Percentiles rank a stretch among this genome's conserved stretches.
These are phyloP conservation scores for Ascochyta lentis DNA, from an alignment of 2,329 filamentous ascomycete genomes.

Conservation along the genomic window DNA sequence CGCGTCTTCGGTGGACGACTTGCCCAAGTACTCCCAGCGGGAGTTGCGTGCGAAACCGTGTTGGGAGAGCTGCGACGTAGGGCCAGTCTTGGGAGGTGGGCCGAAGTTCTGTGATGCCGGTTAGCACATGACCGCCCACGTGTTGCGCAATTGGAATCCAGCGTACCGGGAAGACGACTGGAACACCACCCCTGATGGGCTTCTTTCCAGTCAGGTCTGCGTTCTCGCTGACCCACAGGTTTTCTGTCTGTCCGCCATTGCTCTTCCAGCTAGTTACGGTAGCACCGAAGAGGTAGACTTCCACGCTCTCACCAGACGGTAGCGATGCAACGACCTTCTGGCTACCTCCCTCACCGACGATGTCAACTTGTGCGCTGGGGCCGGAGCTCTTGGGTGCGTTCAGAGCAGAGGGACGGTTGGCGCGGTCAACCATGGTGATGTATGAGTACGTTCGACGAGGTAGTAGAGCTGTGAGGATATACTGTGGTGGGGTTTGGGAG, in stretches of 20 bases:
- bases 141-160: not conserved
- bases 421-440: slow-evolving; percentile 75
- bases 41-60: slow-evolving; percentile 93
- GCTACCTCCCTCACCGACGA: slow-evolving; percentile 75
- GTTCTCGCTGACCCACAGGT: slow-evolving; percentile 82
- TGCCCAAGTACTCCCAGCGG: slow-evolving; percentile 92
- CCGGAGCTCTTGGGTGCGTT: slow-evolving; percentile 66
- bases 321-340: slow-evolving; percentile 78
- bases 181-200: slow-evolving; percentile 89
- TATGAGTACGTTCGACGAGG: slow-evolving; percentile 9
- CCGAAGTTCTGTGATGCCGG: slow-evolving; percentile 75
- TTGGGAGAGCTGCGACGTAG: slow-evolving; percentile 82
- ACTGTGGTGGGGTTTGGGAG: slow-evolving; percentile 8
- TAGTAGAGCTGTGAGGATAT: slow-evolving; percentile 5
- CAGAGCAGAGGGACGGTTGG: slow-evolving; percentile 80
- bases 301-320: slow-evolving; percentile 84
- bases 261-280: slow-evolving; percentile 95
- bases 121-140: slow-evolving; percentile 10
- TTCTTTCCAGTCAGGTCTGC: slow-evolving; percentile 86
- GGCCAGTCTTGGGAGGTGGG: slow-evolving; percentile 71
- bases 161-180: slow-evolving; percentile 88
- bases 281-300: slow-evolving; percentile 87
- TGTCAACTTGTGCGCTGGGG: slow-evolving; percentile 71
- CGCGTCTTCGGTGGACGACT: slow-evolving; percentile 72
- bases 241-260: slow-evolving; percentile 72